A percentile compares a stretch with the other conserved stretches of the same genome.
These are phyloP conservation scores for Aspergillus pseudotamarii DNA, from an alignment of 2,329 filamentous ascomycete species.

Conservation along the genomic window DNA sequence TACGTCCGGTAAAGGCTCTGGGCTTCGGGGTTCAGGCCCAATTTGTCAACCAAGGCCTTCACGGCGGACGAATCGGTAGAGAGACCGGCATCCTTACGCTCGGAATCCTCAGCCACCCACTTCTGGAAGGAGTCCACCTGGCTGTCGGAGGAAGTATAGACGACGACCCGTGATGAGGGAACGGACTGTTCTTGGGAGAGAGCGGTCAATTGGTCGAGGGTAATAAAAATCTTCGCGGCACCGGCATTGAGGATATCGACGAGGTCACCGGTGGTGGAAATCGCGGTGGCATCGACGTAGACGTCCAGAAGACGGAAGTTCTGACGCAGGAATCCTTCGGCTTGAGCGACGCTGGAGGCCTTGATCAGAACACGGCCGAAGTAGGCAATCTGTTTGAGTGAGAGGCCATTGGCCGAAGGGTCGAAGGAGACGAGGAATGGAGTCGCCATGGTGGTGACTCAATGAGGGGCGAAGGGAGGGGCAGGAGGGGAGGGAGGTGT, in stretches of 20 bases:
- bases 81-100: conserved; percentile 40
- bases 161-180: conserved; percentile 58
- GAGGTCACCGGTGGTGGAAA: conserved; percentile 72
- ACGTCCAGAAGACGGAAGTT: conserved; percentile 61
- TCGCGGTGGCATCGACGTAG: conserved; percentile 74
- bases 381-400: conserved; percentile 58
- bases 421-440: conserved; percentile 46
- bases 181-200: conserved; percentile 57
- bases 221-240: conserved; percentile 81
- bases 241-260: conserved; percentile 81
- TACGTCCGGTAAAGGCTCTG: conserved; percentile 45
- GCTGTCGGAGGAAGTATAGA: conserved; percentile 50
- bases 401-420: conserved; percentile 53
- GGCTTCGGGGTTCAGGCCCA: conserved; percentile 42
- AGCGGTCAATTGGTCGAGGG: conserved; percentile 65
- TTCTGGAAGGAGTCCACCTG: conserved; percentile 43
- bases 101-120: conserved; percentile 41
- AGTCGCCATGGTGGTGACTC: conserved; percentile 40
- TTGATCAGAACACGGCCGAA: conserved; percentile 61
- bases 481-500: neutral
- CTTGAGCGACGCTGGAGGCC: conserved; percentile 45
- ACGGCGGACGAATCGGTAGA: conserved; percentile 39
- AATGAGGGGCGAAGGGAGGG: neutral
- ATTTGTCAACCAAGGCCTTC: conserved; percentile 41
- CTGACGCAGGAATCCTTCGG: conserved; percentile 57